Base-by-base conservation (phyloP, 2,329 filamentous ascomycete species). In the Sphaceloma murrayae region DNA sequence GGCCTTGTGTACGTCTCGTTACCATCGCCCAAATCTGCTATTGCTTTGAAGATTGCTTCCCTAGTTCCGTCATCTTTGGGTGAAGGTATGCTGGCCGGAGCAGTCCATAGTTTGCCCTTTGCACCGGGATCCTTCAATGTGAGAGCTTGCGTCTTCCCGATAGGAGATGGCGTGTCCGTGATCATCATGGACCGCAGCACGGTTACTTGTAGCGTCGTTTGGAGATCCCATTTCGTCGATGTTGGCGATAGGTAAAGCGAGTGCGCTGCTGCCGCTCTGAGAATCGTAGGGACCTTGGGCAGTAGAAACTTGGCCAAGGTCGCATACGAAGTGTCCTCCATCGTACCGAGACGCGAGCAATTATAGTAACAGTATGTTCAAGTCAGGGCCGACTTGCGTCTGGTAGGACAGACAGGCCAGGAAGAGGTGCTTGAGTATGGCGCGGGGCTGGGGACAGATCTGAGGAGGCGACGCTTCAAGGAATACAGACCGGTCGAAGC, bases 71-170 rank as follows among this genome's bases (percentile, higher is more conserved):
- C 64, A 33, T 73, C 54, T 6, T 39, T 49, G 0, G 80, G 82
- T 2, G 66, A 64, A 0, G 77, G 74, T 11, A 85, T 66, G 0
- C 72, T 74, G 31, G 83, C 79, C 45, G 77, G 82, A 54, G 79
- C 80, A 17, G 94, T 71, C 88, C 88, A 95, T 51, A 91, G 77
- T 33, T 74, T 75, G 3, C 86, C 86, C 58, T 85, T 87, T 56
- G 93, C 68, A 0, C 76, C 78, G 0, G 73, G 73, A 44, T 83
- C 81, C 46, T 69, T 75, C 33, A 74, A 64, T 1, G 75, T 74
- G n/a, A 75, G 54, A 31, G 64, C 67, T 62, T 95, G 89, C 5
- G 74, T 64, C 48, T 77, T 72, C 1, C 72, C 67, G 17, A 93
- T 63, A 18, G 76, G 68, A 8, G 54, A 58, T 0, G 70, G 67